Percentiles rank a stretch among this genome's conserved stretches.
phyloP scores from a whole-genome alignment of 2,329 filamentous ascomycete genomes.

The Xylaria polymorpha region DNA sequence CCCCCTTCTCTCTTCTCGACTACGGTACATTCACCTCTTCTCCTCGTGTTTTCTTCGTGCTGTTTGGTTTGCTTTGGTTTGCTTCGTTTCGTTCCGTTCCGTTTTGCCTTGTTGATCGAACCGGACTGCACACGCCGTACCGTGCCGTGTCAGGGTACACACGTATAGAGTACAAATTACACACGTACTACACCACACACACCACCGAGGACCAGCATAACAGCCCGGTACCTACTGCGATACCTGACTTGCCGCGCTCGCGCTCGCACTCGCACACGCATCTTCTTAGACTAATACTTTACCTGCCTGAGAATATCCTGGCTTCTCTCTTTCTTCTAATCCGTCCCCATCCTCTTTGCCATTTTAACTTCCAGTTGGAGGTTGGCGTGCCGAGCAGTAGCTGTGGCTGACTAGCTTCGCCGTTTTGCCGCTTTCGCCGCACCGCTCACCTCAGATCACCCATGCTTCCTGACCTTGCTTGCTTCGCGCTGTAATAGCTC shows the following conservation, averaged over 20 bases:
- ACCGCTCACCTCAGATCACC: conserved; percentile 1
- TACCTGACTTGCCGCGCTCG: conserved; percentile 22
- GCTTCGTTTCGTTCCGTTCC: conserved; percentile 17
- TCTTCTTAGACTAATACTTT: conserved; percentile 18
- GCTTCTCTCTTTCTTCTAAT: background rate
- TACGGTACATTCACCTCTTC: background rate
- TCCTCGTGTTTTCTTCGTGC: background rate
- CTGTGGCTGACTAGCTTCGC: conserved; percentile 20
- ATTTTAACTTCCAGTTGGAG: conserved; percentile 4
- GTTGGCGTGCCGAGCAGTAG: background rate
- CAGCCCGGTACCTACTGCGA: conserved; percentile 5
- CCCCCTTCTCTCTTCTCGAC: background rate
- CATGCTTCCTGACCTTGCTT: background rate
- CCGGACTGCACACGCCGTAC: background rate
- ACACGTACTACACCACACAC: conserved; percentile 8
- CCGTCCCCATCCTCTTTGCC: conserved; percentile 17
- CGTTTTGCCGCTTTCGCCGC: conserved; percentile 12
- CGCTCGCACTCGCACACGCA: conserved; percentile 11
- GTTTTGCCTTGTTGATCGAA: conserved; percentile 16
- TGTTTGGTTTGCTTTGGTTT: background rate
- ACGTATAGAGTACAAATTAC: conserved; percentile 18
- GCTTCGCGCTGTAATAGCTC: conserved; percentile 6
- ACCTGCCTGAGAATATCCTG: conserved; percentile 22
- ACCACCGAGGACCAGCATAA: conserved; percentile 7
- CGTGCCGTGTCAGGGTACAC: conserved; percentile 10